Evolutionary conservation across 2,329 filamentous ascomycete genomes (phyloP), one percentile per base, ranked within the genome.

Genomic region (Phaeosphaeriaceae sp.): DNA sequence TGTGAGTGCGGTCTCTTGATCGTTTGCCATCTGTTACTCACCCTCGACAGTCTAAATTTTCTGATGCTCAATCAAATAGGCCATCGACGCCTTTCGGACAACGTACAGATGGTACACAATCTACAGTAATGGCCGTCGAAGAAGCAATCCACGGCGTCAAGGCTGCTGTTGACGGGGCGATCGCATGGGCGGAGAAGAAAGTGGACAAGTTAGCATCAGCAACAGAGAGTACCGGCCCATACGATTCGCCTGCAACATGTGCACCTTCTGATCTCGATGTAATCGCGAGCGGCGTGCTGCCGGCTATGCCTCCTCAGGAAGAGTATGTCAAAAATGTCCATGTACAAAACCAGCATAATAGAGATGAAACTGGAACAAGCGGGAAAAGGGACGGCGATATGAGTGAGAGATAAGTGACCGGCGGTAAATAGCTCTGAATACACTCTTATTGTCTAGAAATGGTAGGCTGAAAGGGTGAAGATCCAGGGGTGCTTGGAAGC

Each of bases 261-360:
- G 59, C 59, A 12, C 63, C 64, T 13, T 69, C 64, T 6, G 69
- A 74, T 41, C 51, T 74, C 11, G 71, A 73, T 55, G 52, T 54
- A 0, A 70, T 74, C 37, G 68, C 64, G 1, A 63, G 48, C 15
- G 67, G 66, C 8, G 59, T 70, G 9, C 40, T 70, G 16, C 60
- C 67, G 20, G 60, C 61, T 3, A 47, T 64, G 36, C 52, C 57
- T 13, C 36, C 26, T n/a, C 36, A 43, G 21, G 34, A 37, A 6
- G 13, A 41, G 20, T 11, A 49, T 11, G 39, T 29, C 21, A 8
- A 43, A 32, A 23, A 48, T 6, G 30, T n/a, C n/a, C 3, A 23
- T 16, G 15, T n/a, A 13, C 20, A 13, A 21, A 17, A 20, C 9
- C 9, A 35, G 17, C 21, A 29, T 23, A 23, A 8, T 12, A 40